These are phyloP conservation scores for Fusarium sterilihyphosum DNA, from an alignment of 2,329 filamentous ascomycete genomes.

Conservation along the genomic window DNA sequence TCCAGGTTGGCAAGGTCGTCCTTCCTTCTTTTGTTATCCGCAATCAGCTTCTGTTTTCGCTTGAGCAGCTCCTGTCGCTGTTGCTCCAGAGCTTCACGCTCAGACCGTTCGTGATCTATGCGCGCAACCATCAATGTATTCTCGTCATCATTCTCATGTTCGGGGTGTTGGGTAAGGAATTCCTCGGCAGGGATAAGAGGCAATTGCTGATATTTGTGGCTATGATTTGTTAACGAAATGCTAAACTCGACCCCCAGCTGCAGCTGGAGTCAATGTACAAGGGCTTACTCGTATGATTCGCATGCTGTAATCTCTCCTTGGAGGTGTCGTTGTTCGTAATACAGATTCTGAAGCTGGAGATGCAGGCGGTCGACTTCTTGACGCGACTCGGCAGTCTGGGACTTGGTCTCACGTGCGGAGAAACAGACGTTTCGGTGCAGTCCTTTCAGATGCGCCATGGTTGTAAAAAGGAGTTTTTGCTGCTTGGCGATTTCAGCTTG, in stretches of 20 bases:
- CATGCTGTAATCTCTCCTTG: constrained; percentile 90
- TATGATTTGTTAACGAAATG: constrained; percentile 49
- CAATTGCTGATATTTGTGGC: constrained; percentile 87
- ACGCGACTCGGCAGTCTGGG: constrained; percentile 83
- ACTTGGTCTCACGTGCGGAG: constrained; percentile 84
- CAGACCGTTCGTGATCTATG: constrained; percentile 88
- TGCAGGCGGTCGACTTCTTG: constrained; percentile 93
- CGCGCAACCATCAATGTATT: constrained; percentile 88
- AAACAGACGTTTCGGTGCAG: constrained; percentile 86
- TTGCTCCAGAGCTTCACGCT: constrained; percentile 86
- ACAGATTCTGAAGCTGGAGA: constrained; percentile 92
- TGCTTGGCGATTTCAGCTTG: constrained; percentile 74
- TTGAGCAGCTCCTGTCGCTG: constrained; percentile 80
- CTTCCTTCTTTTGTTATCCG: constrained; percentile 88
- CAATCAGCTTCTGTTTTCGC: constrained; percentile 69
- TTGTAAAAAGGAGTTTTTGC: constrained; percentile 82
- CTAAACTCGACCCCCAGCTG: not conserved
- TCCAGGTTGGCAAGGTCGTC: constrained; percentile 93
- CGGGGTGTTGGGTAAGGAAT: constrained; percentile 80
- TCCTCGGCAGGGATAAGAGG: constrained; percentile 86
- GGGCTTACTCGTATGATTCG: constrained; percentile 85
- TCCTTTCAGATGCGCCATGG: constrained; percentile 82
- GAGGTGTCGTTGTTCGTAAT: constrained; percentile 94
- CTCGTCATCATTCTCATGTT: constrained; percentile 76
- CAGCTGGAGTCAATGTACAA: not conserved